Evolutionary conservation across 768 basidiomycete genomes (phyloP).

Genomic region (Lactarius sanguifluus): DNA sequence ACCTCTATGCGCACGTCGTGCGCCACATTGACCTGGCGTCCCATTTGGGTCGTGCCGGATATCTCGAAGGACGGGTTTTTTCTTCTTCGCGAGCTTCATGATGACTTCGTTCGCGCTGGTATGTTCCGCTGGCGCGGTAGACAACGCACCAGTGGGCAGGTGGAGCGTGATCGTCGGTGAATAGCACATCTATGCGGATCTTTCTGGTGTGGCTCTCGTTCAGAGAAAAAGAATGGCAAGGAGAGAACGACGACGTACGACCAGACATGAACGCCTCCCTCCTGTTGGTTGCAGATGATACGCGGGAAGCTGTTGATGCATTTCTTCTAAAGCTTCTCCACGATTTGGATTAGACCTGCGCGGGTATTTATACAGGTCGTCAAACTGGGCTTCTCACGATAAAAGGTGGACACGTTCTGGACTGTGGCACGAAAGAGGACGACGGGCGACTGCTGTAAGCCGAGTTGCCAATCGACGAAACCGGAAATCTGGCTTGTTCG

Average conservation of each 20-base stretch:
- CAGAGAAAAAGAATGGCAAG: slow-evolving; percentile 16
- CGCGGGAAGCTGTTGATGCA: slow-evolving; percentile 79
- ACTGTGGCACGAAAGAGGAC: slow-evolving; percentile 33
- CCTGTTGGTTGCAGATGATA: slow-evolving; percentile 81
- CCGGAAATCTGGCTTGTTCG: too few relatives aligned
- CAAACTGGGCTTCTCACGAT: slow-evolving; percentile 15
- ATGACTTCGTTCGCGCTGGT: slow-evolving; percentile 57
- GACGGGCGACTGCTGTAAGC: background rate
- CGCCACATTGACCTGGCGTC: slow-evolving; percentile 60
- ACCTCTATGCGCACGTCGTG: slow-evolving; percentile 86
- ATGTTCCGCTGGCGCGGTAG: slow-evolving; percentile 48
- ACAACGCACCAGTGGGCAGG: slow-evolving; percentile 71
- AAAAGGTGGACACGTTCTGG: slow-evolving; percentile 27
- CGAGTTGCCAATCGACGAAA: too few relatives aligned
- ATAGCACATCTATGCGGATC: slow-evolving; percentile 65
- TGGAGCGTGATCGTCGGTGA: slow-evolving; percentile 69
- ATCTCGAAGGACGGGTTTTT: slow-evolving; percentile 77
- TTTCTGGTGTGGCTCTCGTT: slow-evolving; percentile 40
- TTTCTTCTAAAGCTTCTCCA: slow-evolving; percentile 82
- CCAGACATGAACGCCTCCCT: slow-evolving; percentile 90
- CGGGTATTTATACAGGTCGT: background rate
- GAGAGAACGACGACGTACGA: slow-evolving; percentile 48
- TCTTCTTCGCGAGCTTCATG: slow-evolving; percentile 87
- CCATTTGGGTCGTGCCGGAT: slow-evolving; percentile 57
- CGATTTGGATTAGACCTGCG: slow-evolving; percentile 72